Conservation (phyloP, 208 protist genomes). For the Sergeia podlipaevii region DNA sequence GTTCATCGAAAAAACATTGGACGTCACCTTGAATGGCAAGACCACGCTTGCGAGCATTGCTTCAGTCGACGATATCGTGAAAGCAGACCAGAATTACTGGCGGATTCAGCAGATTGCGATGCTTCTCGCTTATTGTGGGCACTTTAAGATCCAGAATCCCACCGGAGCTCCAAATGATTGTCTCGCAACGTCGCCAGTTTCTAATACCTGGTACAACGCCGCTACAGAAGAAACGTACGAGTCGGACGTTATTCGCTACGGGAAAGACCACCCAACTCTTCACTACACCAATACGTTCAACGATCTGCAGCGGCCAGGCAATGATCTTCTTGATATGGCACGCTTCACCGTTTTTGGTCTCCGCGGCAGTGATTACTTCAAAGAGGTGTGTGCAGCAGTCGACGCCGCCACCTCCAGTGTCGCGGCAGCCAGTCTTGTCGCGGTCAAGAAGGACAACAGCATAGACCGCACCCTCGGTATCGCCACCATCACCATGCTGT, state of each 20-base stretch:
- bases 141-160: background rate
- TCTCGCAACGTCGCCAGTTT: constrained; percentile 1
- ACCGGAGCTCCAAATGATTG: constrained; percentile 1
- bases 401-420: background rate
- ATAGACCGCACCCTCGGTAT: constrained; percentile 3
- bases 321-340: constrained; percentile 11
- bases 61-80: background rate
- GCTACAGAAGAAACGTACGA: constrained; percentile 3
- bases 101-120: constrained; percentile 7
- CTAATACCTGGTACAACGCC: constrained; percentile 11
- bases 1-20: background rate
- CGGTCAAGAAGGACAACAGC: background rate
- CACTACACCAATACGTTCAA: constrained; percentile 2
- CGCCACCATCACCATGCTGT: background rate
- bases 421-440: background rate
- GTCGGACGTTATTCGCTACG: background rate
- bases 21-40: background rate
- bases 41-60: background rate
- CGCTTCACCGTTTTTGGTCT: constrained; percentile 13
- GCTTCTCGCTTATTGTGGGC: background rate
- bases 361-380: constrained; percentile 11
- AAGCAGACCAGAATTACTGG: background rate
- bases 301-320: background rate
- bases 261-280: constrained; percentile 1
- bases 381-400: background rate